Base-by-base conservation (phyloP, 352 stramenopile genomes). In the Pythium grandisporangium region DNA sequence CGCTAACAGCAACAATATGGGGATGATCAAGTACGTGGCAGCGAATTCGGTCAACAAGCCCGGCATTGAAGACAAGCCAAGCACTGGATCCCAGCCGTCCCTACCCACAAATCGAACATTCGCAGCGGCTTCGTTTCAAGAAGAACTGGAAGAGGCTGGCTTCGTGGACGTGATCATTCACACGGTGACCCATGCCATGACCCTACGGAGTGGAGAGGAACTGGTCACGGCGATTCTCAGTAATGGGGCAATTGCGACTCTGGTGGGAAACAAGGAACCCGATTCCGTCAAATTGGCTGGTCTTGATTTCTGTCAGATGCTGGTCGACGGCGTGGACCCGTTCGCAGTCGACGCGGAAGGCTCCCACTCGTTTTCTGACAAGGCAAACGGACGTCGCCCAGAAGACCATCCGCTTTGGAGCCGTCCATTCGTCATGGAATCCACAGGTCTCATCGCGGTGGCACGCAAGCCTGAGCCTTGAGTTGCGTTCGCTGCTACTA, bases 141-240 rank as follows among this genome's bases (percentile, higher is more conserved):
- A 48, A n/a, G 51, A 58, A 17, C 38, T 58, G 4, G 32, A 49
- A 12, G 44, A 53, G 22, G 14, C 1, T 4, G 51, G 51, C 0
- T 58, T 53, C 19, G 7, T 21, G n/a, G 27, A 52, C 25, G 38
- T 58, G 5, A 4, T 6, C 2, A 22, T 58, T 22, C 20, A 50
- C 38, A 53, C 10, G 0, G 7, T 46, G 26, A 35, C 14, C 17
- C 43, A 58, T 29, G 10, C 43, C 1, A 45, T 58, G 37, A 45
- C 36, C 17, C 53, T 58, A 17, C 19, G 14, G 14, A 49, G 43
- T 16, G 51, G 51, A 22, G 30, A 49, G 14, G 51, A 58, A 27
- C 19, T 52, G 2, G 44, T 53, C 13, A 5, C 3, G 4, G 44
- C 5, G 4, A 21, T 58, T 4, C 11, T 53, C 10, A 44, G 49